Evolutionary conservation across 2,329 filamentous ascomycete species (phyloP).

Genomic region (Coniella lustricola): DNA sequence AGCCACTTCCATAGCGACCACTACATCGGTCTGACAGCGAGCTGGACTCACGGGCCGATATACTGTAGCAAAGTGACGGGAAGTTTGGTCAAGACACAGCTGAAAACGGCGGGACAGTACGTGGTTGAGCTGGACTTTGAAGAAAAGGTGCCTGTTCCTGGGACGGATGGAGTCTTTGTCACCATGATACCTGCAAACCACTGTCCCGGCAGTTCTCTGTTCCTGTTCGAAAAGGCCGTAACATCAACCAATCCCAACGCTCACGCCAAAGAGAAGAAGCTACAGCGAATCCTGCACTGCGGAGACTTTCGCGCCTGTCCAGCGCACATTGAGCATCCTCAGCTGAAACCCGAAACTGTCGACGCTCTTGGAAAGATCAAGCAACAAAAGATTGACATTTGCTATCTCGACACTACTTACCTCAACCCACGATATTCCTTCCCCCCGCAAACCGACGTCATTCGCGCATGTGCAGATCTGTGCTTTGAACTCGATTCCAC

Average conservation of each 20-base stretch:
- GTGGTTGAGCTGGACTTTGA: constrained; percentile 84
- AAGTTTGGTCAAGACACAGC: constrained; percentile 78
- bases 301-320: constrained; percentile 92
- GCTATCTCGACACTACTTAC: constrained; percentile 96
- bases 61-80: constrained; percentile 93
- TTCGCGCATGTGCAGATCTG: constrained; percentile 78
- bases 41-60: constrained; percentile 88
- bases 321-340: constrained; percentile 73
- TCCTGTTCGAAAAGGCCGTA: constrained; percentile 77
- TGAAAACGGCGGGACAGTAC: constrained; percentile 80
- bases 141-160: constrained; percentile 67
- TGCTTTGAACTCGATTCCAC: constrained; percentile 49
- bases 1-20: constrained; percentile 98
- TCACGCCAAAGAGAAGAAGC: constrained; percentile 40
- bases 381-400: constrained; percentile 87
- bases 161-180: constrained; percentile 74
- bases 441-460: constrained; percentile 80
- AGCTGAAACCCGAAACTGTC: constrained; percentile 67
- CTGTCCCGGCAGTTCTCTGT: constrained; percentile 89
- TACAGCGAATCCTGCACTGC: constrained; percentile 84
- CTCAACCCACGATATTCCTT: constrained; percentile 94
- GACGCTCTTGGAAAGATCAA: constrained; percentile 64
- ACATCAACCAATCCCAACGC: constrained; percentile 25
- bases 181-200: constrained; percentile 97
- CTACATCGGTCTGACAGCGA: constrained; percentile 82